Conservation (phyloP, 352 stramenopile species). For the Globisporangium emineosum region DNA sequence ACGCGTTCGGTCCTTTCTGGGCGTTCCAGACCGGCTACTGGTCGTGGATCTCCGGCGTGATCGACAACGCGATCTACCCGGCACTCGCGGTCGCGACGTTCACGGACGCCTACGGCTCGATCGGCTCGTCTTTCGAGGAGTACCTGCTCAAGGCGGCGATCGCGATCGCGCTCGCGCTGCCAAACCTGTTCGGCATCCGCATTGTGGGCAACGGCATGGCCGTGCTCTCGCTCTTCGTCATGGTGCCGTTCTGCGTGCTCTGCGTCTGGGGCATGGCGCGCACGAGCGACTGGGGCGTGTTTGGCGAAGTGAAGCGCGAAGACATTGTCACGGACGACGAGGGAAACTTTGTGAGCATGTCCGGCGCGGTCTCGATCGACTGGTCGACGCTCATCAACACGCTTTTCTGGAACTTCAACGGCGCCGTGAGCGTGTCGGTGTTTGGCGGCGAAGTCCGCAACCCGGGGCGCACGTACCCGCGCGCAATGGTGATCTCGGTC, state of each 20-base stretch:
- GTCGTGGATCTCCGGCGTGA: conserved; percentile 71
- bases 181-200: conserved; percentile 17
- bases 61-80: conserved; percentile 41
- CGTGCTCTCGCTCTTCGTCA: not conserved
- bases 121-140: not conserved
- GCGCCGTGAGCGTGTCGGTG: conserved; percentile 76
- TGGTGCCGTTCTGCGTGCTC: conserved; percentile 12
- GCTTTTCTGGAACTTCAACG: conserved; percentile 93
- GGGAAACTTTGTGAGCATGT: no score
- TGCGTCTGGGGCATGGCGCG: no score
- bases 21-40: conserved; percentile 61
- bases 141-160: conserved; percentile 28
- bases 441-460: conserved; percentile 87
- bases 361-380: conserved; percentile 22
- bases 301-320: conserved; percentile 55
- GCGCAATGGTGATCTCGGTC: conserved; percentile 77
- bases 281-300: conserved; percentile 21
- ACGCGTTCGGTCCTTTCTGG: conserved; percentile 85
- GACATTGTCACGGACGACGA: not conserved
- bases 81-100: conserved; percentile 15
- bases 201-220: not conserved
- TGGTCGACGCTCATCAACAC: conserved; percentile 87
- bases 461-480: conserved; percentile 73
- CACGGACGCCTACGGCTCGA: conserved; percentile 5
- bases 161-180: conserved; percentile 20